Evolutionary conservation across 768 basidiomycete species (phyloP).

Genomic region (Boletus sensibilis): DNA sequence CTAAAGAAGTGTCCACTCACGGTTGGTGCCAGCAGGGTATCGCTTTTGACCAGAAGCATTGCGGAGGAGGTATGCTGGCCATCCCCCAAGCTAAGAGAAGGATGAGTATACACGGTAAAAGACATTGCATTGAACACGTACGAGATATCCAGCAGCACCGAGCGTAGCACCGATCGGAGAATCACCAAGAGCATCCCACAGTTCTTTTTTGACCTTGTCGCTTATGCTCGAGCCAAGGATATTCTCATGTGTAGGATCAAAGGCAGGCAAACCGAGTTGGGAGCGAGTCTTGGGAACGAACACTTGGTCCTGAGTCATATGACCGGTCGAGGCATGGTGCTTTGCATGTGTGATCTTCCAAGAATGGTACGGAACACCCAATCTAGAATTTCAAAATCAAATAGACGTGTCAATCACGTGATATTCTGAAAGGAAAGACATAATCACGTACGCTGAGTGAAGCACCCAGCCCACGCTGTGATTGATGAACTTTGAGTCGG

Average conservation of each 20-base stretch:
- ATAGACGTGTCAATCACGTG: slow-evolving; percentile 22
- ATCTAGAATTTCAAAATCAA: slow-evolving; percentile 42
- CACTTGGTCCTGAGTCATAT: slow-evolving; percentile 94
- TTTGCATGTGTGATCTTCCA: slow-evolving; percentile 94
- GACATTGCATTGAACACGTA: slow-evolving; percentile 30
- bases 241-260: slow-evolving; percentile 70
- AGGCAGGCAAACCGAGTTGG: slow-evolving; percentile 57
- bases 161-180: slow-evolving; percentile 74
- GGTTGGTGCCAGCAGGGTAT: slow-evolving; percentile 79
- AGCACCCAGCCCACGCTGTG: slow-evolving; percentile 90
- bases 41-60: slow-evolving; percentile 86
- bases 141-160: slow-evolving; percentile 57
- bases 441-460: slow-evolving; percentile 71
- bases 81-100: slow-evolving; percentile 63
- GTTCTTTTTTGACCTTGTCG: slow-evolving; percentile 65
- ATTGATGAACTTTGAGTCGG: slow-evolving; percentile 87
- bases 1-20: slow-evolving; percentile 42
- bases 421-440: slow-evolving; percentile 1
- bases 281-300: slow-evolving; percentile 91
- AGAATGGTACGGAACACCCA: slow-evolving; percentile 95
- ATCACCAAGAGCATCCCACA: slow-evolving; percentile 88
- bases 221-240: slow-evolving; percentile 61
- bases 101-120: background rate
- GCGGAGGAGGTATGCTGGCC: slow-evolving; percentile 76
- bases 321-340: slow-evolving; percentile 93